Conservation (phyloP, 441 rosid species). For the Mallotus japonicus region DNA sequence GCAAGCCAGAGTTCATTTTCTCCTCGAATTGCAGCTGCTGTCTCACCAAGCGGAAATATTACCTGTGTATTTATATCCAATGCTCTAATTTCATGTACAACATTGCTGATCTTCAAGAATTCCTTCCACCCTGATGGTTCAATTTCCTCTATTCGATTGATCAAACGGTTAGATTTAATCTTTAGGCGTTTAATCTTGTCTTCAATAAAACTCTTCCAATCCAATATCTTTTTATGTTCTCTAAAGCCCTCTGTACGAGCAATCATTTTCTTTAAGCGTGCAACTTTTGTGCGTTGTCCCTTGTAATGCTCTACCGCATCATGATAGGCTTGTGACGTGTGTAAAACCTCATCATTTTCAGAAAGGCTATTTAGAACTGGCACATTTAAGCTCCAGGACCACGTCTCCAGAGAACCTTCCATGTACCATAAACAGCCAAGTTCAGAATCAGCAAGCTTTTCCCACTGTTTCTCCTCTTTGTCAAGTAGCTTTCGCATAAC, state of each 20-base stretch:
- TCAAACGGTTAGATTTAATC: constrained; percentile 65
- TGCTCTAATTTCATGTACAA: constrained; percentile 80
- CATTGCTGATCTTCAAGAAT: constrained; percentile 77
- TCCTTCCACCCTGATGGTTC: constrained; percentile 99
- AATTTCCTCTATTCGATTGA: constrained; percentile 66
- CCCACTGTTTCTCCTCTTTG: constrained; percentile 71
- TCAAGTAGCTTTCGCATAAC: constrained; percentile 60
- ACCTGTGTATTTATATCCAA: constrained; percentile 67
- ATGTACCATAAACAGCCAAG: constrained; percentile 73
- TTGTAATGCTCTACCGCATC: constrained; percentile 63
- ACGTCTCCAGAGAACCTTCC: constrained; percentile 92
- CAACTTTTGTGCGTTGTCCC: constrained; percentile 68
- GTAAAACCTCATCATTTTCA: constrained; percentile 59
- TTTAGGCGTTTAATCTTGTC: constrained; percentile 79
- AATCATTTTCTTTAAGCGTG: constrained; percentile 77
- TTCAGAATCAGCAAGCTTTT: constrained; percentile 66
- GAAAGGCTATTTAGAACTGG: constrained; percentile 86
- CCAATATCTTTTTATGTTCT: constrained; percentile 75
- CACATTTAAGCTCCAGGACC: constrained; percentile 96
- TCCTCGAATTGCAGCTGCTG: constrained; percentile 93
- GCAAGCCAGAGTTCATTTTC: constrained; percentile 98
- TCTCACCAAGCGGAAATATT: constrained; percentile 86
- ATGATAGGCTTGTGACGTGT: constrained; percentile 54
- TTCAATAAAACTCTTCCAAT: constrained; percentile 51
- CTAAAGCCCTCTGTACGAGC: constrained; percentile 80